Conservation (phyloP, 345 rosid species). For the Erysimum cheiranthoides region DNA sequence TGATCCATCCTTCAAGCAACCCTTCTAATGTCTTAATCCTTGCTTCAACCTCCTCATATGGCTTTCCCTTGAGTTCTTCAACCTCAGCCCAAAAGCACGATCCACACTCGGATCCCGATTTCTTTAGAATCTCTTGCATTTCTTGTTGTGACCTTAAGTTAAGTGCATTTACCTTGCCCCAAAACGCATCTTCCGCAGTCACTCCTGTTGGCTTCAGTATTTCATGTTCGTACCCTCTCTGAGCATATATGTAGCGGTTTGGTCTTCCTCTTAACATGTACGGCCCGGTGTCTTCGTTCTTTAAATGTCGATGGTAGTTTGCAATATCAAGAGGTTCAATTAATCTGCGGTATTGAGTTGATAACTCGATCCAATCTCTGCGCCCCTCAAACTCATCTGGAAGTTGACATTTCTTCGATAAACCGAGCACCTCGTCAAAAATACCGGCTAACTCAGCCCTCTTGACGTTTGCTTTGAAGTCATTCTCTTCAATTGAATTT, state of each 20-base stretch:
- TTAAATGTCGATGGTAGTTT: conserved; percentile 75
- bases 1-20: conserved; percentile 50
- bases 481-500: conserved; percentile 44
- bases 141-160: not conserved
- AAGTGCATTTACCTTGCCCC: conserved; percentile 21
- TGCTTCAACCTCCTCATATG: conserved; percentile 22
- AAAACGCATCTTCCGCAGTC: not conserved
- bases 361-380: conserved; percentile 50
- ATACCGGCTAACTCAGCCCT: conserved; percentile 82
- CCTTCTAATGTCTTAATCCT: conserved; percentile 35
- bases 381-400: conserved; percentile 65
- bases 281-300: conserved; percentile 86
- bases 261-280: conserved; percentile 72
- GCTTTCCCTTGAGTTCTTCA: conserved; percentile 62
- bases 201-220: conserved; percentile 19
- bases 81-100: conserved; percentile 84
- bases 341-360: conserved; percentile 59
- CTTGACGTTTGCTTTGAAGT: conserved; percentile 68
- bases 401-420: conserved; percentile 64
- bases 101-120: conserved; percentile 31
- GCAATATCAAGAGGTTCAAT: conserved; percentile 82
- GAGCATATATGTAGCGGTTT: conserved; percentile 62
- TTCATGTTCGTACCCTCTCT: conserved; percentile 67
- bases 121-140: not conserved
- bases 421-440: conserved; percentile 69